Evolutionary conservation across 768 basidiomycete genomes (phyloP).

Genomic region (Dacryopinax primogenitus): DNA sequence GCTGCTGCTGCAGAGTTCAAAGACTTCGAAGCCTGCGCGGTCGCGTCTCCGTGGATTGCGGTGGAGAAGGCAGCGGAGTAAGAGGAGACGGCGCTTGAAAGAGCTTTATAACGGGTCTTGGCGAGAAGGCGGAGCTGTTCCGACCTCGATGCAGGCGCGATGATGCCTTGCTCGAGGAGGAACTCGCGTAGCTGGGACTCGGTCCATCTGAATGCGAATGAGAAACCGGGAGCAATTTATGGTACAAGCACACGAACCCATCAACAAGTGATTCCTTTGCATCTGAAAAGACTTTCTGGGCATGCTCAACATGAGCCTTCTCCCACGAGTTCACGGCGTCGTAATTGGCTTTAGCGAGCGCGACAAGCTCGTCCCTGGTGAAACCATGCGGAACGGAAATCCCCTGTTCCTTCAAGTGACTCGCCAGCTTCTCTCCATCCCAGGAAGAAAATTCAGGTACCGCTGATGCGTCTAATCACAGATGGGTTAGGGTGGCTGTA

Average conservation of each 20-base stretch:
- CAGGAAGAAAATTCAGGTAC: conserved; percentile 36
- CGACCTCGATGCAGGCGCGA: conserved; percentile 62
- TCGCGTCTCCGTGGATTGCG: conserved; percentile 35
- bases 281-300: conserved; percentile 49
- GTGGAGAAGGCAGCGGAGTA: conserved; percentile 43
- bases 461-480: conserved; percentile 17
- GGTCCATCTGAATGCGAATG: conserved; percentile 44
- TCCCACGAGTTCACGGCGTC: conserved; percentile 37
- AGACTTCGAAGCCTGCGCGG: conserved; percentile 28
- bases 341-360: conserved; percentile 55
- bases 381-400: conserved; percentile 40
- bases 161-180: conserved; percentile 74
- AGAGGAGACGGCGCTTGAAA: conserved; percentile 46
- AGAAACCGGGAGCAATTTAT: neutral
- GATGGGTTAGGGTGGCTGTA: neutral
- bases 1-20: neutral
- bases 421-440: conserved; percentile 49
- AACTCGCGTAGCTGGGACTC: conserved; percentile 71
- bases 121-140: conserved; percentile 73
- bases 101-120: conserved; percentile 49
- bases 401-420: conserved; percentile 58
- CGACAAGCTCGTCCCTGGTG: conserved; percentile 32
- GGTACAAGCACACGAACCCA: conserved; percentile 22
- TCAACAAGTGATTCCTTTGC: conserved; percentile 46
- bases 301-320: conserved; percentile 47